A percentile compares a stretch with the other conserved stretches of the same genome.
These are phyloP conservation scores for Mycena venus DNA, from an alignment of 768 basidiomycete genomes.

Conservation along the genomic window DNA sequence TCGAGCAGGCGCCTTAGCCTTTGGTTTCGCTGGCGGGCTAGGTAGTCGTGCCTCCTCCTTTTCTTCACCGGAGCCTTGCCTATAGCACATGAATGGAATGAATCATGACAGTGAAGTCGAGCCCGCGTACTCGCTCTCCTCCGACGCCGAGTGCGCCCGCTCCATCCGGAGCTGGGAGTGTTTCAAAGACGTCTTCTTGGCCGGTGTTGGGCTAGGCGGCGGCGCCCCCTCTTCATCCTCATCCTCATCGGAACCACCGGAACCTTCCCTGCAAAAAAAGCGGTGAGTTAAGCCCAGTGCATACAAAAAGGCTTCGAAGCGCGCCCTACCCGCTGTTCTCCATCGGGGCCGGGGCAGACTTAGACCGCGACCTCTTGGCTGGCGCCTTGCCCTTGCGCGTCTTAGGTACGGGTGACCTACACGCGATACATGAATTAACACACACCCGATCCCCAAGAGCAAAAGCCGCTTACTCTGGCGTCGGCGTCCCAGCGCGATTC, in stretches of 20 bases:
- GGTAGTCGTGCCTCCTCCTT: background rate
- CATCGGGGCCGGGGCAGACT: background rate
- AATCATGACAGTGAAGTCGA: background rate
- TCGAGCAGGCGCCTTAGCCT: slow-evolving; percentile 8
- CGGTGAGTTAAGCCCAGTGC: background rate
- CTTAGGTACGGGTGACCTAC: slow-evolving; percentile 14
- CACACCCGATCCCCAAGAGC: background rate
- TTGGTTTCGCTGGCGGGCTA: background rate
- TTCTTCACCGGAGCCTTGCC: slow-evolving; percentile 3
- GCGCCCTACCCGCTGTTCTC: slow-evolving; percentile 8
- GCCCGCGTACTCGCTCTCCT: background rate
- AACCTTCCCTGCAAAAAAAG: background rate
- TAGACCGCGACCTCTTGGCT: background rate
- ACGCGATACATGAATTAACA: background rate
- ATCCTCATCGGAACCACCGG: background rate
- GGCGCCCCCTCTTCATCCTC: background rate
- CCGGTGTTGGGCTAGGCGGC: background rate
- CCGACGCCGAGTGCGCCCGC: background rate
- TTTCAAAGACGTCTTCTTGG: background rate
- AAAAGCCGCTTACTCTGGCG: slow-evolving; percentile 4
- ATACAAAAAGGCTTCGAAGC: background rate
- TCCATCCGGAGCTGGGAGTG: background rate
- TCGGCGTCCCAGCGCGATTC: background rate
- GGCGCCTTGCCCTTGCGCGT: slow-evolving; percentile 8
- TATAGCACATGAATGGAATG: background rate